These are phyloP conservation scores for Botryotinia globosa DNA, from an alignment of 2,329 filamentous ascomycete species.

Conservation along the genomic window DNA sequence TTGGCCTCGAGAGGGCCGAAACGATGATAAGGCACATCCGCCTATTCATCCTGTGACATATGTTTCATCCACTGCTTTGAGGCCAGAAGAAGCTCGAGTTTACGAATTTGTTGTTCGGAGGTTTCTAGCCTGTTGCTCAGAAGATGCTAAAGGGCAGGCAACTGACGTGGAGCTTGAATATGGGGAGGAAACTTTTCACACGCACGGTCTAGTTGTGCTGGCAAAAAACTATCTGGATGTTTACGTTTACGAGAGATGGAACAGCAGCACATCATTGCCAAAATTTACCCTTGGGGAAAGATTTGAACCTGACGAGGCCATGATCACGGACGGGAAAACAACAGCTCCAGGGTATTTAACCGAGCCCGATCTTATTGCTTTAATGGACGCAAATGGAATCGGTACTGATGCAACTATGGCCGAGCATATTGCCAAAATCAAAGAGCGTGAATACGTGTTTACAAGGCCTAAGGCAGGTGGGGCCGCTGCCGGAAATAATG, in stretches of 20 bases:
- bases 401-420: constrained; percentile 99
- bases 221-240: constrained; percentile 93
- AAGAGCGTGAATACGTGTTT: constrained; percentile 81
- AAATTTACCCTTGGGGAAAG: constrained; percentile 74
- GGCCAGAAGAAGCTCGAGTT: constrained; percentile 67
- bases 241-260: constrained; percentile 96
- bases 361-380: constrained; percentile 88
- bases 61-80: constrained; percentile 59
- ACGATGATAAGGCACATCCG: constrained; percentile 96
- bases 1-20: constrained; percentile 74
- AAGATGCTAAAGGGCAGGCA: constrained; percentile 85
- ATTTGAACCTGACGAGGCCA: constrained; percentile 85
- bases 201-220: constrained; percentile 79
- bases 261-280: constrained; percentile 78
- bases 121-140: constrained; percentile 92
- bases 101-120: constrained; percentile 92
- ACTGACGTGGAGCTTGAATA: constrained; percentile 84
- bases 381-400: constrained; percentile 99
- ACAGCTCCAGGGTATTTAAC: constrained; percentile 81
- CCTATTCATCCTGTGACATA: constrained; percentile 96
- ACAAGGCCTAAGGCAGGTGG: constrained; percentile 51
- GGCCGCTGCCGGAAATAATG: constrained; percentile 27
- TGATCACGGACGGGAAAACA: constrained; percentile 89
- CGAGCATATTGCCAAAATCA: constrained; percentile 95
- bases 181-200: constrained; percentile 76